Evolutionary conservation across 2,329 filamentous ascomycete genomes (phyloP).

Genomic region (Truncatella angustata): DNA sequence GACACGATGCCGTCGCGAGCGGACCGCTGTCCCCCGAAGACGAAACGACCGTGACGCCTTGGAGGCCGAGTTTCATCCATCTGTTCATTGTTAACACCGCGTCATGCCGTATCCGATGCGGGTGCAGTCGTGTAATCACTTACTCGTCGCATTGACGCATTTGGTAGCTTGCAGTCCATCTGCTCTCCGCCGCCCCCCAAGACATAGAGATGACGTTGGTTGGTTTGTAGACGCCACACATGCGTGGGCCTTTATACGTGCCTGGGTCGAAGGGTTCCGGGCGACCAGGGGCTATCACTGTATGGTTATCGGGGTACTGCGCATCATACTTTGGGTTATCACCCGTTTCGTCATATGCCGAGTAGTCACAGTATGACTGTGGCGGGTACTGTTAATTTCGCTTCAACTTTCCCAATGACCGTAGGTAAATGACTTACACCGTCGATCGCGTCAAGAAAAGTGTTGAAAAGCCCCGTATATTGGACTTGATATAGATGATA

Average conservation of each 20-base stretch:
- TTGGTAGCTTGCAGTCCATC: slow-evolving; percentile 45
- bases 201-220: slow-evolving; percentile 53
- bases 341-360: slow-evolving; percentile 47
- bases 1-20: slow-evolving; percentile 8
- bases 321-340: slow-evolving; percentile 43
- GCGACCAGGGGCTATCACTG: slow-evolving; percentile 24
- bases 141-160: slow-evolving; percentile 50
- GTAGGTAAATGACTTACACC: slow-evolving; percentile 16
- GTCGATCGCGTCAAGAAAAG: slow-evolving; percentile 43
- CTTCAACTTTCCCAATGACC: background rate
- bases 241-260: slow-evolving; percentile 37
- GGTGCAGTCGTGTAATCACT: no score
- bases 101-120: background rate
- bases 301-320: slow-evolving; percentile 34
- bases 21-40: slow-evolving; percentile 14
- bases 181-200: slow-evolving; percentile 50
- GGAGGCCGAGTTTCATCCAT: slow-evolving; percentile 45
- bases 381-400: background rate
- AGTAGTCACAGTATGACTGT: slow-evolving; percentile 47
- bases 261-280: slow-evolving; percentile 37
- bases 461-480: slow-evolving; percentile 32
- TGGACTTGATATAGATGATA: slow-evolving; percentile 26
- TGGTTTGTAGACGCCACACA: slow-evolving; percentile 40
- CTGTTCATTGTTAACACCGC: background rate
- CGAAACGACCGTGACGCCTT: slow-evolving; percentile 13